These are phyloP conservation scores for Daucus carota DNA, from an alignment of 129 eudicot species.

Conservation along the genomic window DH1_v3.0 NC_030386.2:38348501-38349000, in stretches of 20 bases:
- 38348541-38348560: background rate
- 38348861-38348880: constrained; percentile 82
- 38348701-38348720: background rate
- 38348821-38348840: constrained; percentile 64
- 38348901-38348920: constrained; percentile 94
- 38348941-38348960: background rate
- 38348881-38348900: constrained; percentile 27
- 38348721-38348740: background rate
- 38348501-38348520: background rate
- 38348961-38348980: background rate
- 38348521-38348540: background rate
- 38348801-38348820: constrained; percentile 95
- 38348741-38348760: constrained; percentile 15
- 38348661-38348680: background rate
- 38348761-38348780: constrained; percentile 12
- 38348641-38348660: background rate
- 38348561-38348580: background rate
- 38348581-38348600: too few relatives aligned
- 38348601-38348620: background rate
- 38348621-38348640: background rate
- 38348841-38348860: constrained; percentile 92
- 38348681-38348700: background rate
- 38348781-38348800: constrained; percentile 58
- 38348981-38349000: background rate
- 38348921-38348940: background rate